Evolutionary conservation across 129 eudicot species (phyloP).

Genomic region (Erigeron canadensis): DNA sequence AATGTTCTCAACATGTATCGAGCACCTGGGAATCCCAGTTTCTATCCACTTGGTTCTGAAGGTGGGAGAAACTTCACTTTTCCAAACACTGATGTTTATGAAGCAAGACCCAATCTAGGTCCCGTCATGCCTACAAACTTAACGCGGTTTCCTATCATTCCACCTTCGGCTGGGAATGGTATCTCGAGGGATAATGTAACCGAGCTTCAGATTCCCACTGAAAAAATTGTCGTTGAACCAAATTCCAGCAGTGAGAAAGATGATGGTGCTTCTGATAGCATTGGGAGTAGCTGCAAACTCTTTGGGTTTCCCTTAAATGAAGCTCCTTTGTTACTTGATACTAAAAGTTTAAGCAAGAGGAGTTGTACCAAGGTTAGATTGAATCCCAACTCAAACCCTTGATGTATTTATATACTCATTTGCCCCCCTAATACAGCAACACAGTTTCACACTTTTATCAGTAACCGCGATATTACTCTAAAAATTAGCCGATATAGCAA

Average conservation of each 20-base stretch:
- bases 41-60: constrained; percentile 55
- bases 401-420: neutral
- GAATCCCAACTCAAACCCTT: neutral
- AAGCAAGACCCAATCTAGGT: constrained; percentile 25
- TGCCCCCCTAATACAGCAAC: no score
- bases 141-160: constrained; percentile 34
- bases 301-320: constrained; percentile 72
- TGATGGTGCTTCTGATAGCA: constrained; percentile 45
- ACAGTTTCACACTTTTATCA: no score
- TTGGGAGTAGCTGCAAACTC: constrained; percentile 48
- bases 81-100: constrained; percentile 33
- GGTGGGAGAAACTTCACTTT: constrained; percentile 57
- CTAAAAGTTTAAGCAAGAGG: constrained; percentile 63
- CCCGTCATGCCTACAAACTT: constrained; percentile 34
- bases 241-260: constrained; percentile 44
- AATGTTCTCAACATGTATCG: constrained; percentile 46
- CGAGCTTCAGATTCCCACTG: constrained; percentile 19
- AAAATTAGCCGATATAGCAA: no score
- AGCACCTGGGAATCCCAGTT: constrained; percentile 36
- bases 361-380: constrained; percentile 81
- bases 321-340: constrained; percentile 36
- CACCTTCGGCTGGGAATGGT: constrained; percentile 21
- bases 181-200: constrained; percentile 22
- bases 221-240: constrained; percentile 22
- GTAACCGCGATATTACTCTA: no score